phyloP scores from a whole-genome alignment of 176 grass and related monocot genomes.

The Puccinellia tenuiflora region DNA sequence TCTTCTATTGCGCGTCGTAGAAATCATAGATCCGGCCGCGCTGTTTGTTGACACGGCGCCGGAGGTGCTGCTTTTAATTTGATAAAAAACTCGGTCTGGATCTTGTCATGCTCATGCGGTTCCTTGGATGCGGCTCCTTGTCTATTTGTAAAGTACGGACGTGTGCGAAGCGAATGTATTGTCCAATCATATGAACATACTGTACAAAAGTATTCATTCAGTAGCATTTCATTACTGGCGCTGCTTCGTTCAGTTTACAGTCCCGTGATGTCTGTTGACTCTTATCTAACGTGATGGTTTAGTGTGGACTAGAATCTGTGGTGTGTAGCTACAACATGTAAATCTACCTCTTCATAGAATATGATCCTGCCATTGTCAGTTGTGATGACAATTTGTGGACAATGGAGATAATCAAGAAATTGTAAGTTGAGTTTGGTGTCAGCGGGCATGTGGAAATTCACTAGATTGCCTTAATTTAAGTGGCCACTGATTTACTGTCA shows the following conservation, averaged over 20 bases:
- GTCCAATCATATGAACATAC: background rate
- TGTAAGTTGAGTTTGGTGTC: no score
- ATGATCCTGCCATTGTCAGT: no score
- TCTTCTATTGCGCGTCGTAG: background rate
- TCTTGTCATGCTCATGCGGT: background rate
- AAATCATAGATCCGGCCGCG: background rate
- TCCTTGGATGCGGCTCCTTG: no score
- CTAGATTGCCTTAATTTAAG: no score
- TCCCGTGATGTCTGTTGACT: background rate
- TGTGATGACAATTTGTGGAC: no score
- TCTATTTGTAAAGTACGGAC: background rate
- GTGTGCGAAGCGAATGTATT: background rate
- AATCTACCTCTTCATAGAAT: no score
- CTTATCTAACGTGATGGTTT: background rate
- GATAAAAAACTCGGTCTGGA: background rate
- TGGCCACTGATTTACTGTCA: background rate
- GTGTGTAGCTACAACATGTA: no score
- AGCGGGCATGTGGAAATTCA: no score
- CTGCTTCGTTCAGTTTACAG: background rate
- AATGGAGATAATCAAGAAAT: no score
- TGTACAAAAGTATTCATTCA: background rate
- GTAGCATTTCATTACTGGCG: no score
- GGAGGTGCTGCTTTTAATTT: background rate
- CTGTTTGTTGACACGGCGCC: background rate
- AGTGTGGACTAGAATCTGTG: no score